These are phyloP conservation scores for Tephrocybe sp. DNA, from an alignment of 768 basidiomycete genomes.

Conservation along the genomic window DNA sequence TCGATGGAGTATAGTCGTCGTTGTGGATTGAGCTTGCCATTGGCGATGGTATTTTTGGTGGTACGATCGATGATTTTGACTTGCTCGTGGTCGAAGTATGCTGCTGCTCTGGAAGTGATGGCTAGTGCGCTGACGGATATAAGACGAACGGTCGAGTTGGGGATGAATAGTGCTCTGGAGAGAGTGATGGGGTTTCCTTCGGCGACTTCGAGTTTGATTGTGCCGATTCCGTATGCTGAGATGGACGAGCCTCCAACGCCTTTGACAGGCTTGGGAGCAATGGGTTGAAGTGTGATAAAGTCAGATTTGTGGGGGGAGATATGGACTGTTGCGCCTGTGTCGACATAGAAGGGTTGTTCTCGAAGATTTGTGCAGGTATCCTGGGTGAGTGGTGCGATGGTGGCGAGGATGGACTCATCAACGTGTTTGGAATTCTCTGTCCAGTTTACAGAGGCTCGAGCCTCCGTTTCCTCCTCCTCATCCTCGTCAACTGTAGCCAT, in stretches of 20 bases:
- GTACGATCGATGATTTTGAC: slow-evolving; percentile 1
- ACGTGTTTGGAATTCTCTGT: background rate
- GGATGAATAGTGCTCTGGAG: background rate
- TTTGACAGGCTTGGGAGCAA: background rate
- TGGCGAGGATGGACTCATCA: too few relatives aligned
- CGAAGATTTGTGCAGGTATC: background rate
- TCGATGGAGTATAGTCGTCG: slow-evolving; percentile 12
- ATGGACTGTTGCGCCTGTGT: background rate
- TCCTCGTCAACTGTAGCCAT: background rate
- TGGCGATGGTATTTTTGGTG: background rate
- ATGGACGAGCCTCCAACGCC: background rate
- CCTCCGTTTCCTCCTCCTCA: background rate
- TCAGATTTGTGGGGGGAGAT: background rate
- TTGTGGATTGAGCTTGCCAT: slow-evolving; percentile 3
- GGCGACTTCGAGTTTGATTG: background rate
- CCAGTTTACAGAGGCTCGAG: background rate
- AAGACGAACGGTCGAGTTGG: background rate
- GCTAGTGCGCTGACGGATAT: background rate
- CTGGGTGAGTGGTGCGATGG: background rate
- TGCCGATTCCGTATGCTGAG: background rate
- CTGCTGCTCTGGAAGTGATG: background rate
- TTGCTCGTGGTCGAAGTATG: background rate
- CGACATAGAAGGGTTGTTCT: background rate
- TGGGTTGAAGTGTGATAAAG: background rate
- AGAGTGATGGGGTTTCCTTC: background rate